These are phyloP conservation scores for Tetramitus jugosus DNA, from an alignment of 208 protist genomes.

Conservation along the genomic window DNA sequence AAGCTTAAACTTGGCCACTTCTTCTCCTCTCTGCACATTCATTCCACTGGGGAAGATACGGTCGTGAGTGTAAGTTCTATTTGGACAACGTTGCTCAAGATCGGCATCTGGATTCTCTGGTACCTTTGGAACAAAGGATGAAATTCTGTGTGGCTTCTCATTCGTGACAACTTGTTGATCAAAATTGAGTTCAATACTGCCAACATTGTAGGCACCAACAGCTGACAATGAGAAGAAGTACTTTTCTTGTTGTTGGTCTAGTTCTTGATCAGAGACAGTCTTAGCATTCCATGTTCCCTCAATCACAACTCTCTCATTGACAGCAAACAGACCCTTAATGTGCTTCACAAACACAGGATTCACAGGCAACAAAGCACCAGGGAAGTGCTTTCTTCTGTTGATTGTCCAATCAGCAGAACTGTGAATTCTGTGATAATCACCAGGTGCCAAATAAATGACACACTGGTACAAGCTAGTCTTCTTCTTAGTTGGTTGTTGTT, in stretches of 20 bases:
- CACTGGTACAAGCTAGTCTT: slow-evolving; percentile 46
- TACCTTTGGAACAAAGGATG: too few relatives aligned
- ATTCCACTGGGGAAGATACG: too few relatives aligned
- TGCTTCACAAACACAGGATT: slow-evolving; percentile 15
- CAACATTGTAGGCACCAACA: slow-evolving; percentile 56
- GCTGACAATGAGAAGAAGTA: too few relatives aligned
- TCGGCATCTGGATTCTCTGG: not conserved
- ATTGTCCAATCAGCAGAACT: slow-evolving; percentile 43
- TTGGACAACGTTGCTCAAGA: not conserved
- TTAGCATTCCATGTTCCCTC: slow-evolving; percentile 32
- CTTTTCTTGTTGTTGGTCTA: too few relatives aligned
- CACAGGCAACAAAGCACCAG: slow-evolving; percentile 43
- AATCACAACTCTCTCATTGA: slow-evolving; percentile 35
- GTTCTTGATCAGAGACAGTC: not conserved
- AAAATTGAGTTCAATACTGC: slow-evolving; percentile 46
- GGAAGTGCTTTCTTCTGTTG: slow-evolving; percentile 43
- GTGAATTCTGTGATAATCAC: slow-evolving; percentile 62
- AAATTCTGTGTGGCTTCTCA: not conserved
- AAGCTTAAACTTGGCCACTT: slow-evolving; percentile 52
- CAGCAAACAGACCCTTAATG: slow-evolving; percentile 40
- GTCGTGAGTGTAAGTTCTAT: not conserved
- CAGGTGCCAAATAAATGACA: slow-evolving; percentile 60
- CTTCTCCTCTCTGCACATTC: slow-evolving; percentile 35
- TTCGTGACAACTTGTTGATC: slow-evolving; percentile 31
- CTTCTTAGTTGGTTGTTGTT: slow-evolving; percentile 26